Evolutionary conservation across 305 asterid genomes (phyloP), one percentile per base, ranked within the genome.

Genomic region (Lippia alba): DNA sequence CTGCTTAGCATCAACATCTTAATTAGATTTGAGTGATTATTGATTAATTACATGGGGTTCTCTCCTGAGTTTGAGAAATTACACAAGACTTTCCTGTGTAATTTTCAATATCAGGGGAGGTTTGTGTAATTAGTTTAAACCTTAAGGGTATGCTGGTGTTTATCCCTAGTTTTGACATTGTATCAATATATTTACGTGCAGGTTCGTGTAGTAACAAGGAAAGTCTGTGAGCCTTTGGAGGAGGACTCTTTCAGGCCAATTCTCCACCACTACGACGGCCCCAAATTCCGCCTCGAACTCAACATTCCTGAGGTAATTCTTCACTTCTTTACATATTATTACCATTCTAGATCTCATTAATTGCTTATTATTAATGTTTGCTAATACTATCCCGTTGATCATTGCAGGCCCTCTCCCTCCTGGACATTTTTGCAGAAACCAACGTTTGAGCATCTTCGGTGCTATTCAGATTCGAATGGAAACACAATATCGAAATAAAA

Each of bases 171-270:
- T 40, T 11, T 2, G 17, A 8, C 10, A 19, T 56, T 6, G 1
- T 55, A 30, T n/a, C 7, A 33, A 1, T 45, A 34, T 39, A 9
- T 30, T 16, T n/a, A 10, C 11, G 5, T 40, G 34, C 81, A 91
- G 95, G 99, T 94, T 46, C 90, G 92, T 9, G 98, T 92, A 0
- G 67, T 90, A 6, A 95, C 98, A 0, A 87, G 97, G 86, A 92
- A 87, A 76, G 49, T 89, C 18, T 95, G 96, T 11, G 98, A 95
- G 67, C 99, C 99, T 0, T 16, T 95, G 77, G 99, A 95, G 68
- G 99, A 95, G 79, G 99, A 95, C 72, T 87, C 99, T 0, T 95
- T 95, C 89, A 81, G 99, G 87, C 99, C 99, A 45, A 87, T 95
- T 32, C 97, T 92, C 71, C 96, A 92, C 78, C 99, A 95, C 72